Evolutionary conservation across 805 yeast species (phyloP).

Genomic region (Kluyveromyces lactis): DNA sequence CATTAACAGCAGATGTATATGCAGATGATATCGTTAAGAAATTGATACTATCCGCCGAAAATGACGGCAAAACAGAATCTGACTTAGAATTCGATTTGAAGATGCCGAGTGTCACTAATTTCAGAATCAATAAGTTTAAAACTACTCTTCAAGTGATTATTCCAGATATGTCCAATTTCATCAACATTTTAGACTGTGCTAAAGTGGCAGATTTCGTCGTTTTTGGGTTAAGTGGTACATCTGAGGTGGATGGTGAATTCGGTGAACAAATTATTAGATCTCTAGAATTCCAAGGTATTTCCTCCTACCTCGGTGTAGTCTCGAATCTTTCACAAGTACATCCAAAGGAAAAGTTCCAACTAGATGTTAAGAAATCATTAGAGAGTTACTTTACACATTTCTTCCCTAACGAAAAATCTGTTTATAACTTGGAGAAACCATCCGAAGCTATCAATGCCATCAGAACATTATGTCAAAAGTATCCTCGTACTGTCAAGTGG

Average conservation of each 20-base stretch:
- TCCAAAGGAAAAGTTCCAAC: conserved; percentile 68
- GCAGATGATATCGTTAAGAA: conserved; percentile 45
- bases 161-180: conserved; percentile 59
- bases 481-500: conserved; percentile 83
- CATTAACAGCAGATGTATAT: conserved; percentile 66
- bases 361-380: conserved; percentile 57
- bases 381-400: conserved; percentile 63
- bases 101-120: conserved; percentile 43
- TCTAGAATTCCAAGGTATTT: conserved; percentile 84
- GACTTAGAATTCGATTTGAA: conserved; percentile 25
- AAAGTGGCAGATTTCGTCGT: conserved; percentile 84
- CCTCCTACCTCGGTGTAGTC: conserved; percentile 70
- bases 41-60: conserved; percentile 34
- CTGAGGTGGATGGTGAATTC: conserved; percentile 67
- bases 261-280: conserved; percentile 91
- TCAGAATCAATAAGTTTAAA: conserved; percentile 58
- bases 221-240: conserved; percentile 79
- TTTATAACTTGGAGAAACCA: conserved; percentile 58
- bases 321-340: conserved; percentile 61
- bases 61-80: conserved; percentile 29
- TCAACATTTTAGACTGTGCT: conserved; percentile 75
- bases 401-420: conserved; percentile 72
- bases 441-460: conserved; percentile 68
- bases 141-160: conserved; percentile 63
- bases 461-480: conserved; percentile 73